A percentile compares a stretch with the other conserved stretches of the same genome.
Evolutionary conservation across 495 filamentous ascomycete species (phyloP).

Genomic region (Trichoderma erinaceum): DNA sequence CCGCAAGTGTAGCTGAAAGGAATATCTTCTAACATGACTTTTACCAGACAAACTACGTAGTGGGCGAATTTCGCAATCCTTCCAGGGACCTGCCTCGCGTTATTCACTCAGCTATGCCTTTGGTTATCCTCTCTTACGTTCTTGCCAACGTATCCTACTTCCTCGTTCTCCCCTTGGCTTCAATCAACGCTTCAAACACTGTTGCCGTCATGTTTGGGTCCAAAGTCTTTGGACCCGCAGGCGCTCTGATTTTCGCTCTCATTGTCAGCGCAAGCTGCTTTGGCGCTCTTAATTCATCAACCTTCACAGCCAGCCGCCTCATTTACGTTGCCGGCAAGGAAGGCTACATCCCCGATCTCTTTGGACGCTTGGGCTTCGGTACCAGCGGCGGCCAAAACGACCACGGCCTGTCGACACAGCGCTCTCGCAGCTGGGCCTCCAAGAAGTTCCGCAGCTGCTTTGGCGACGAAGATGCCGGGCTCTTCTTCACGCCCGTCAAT

Average conservation of each 20-base stretch:
- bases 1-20: background rate
- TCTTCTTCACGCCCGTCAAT: conserved; percentile 84
- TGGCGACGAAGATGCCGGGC: conserved; percentile 53
- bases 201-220: conserved; percentile 89
- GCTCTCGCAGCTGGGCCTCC: conserved; percentile 52
- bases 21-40: background rate
- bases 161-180: conserved; percentile 76
- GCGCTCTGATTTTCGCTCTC: conserved; percentile 79
- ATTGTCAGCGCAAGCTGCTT: conserved; percentile 85
- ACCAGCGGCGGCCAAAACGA: conserved; percentile 26
- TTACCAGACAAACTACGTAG: conserved; percentile 85
- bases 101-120: conserved; percentile 93
- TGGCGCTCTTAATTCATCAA: conserved; percentile 88
- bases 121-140: conserved; percentile 86
- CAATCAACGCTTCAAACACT: conserved; percentile 81
- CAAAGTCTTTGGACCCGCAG: conserved; percentile 79
- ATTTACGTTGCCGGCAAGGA: conserved; percentile 94
- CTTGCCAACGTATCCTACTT: conserved; percentile 91
- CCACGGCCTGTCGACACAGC: conserved; percentile 36
- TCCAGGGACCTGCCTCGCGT: conserved; percentile 85
- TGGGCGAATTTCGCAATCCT: conserved; percentile 91
- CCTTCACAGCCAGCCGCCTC: conserved; percentile 85
- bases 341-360: conserved; percentile 80
- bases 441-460: conserved; percentile 51
- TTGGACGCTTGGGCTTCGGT: conserved; percentile 76